Percentiles rank a stretch among this genome's conserved stretches.
These are phyloP conservation scores for Starmerella apicola DNA, from an alignment of 805 yeast genomes.

Conservation along the genomic window DNA sequence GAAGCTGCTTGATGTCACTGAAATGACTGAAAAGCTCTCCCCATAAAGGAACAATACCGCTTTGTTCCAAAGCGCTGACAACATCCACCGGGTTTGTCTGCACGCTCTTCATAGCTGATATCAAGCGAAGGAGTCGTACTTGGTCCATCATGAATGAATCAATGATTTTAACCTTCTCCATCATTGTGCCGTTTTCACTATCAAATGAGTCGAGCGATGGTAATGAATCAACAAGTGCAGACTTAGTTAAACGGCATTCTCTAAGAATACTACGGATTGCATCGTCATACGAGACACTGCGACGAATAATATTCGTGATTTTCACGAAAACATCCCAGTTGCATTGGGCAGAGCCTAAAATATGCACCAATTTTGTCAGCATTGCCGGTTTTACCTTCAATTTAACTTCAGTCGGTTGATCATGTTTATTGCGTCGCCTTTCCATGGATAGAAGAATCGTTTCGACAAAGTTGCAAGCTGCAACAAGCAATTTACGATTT, in stretches of 20 bases:
- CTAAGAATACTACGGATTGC: constrained; percentile 1
- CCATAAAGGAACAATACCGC: constrained; percentile 74
- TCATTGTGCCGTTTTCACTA: constrained; percentile 31
- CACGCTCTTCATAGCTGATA: constrained; percentile 79
- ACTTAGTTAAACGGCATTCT: constrained; percentile 4
- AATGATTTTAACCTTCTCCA: constrained; percentile 49
- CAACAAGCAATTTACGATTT: constrained; percentile 1
- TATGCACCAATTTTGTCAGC: background rate
- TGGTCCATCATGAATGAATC: constrained; percentile 77
- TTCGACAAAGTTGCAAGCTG: constrained; percentile 1
- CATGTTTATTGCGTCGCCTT: background rate
- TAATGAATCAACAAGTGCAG: background rate
- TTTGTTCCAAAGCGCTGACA: constrained; percentile 33
- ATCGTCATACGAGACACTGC: constrained; percentile 3
- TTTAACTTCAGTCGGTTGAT: background rate
- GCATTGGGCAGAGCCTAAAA: constrained; percentile 9
- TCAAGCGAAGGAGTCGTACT: constrained; percentile 69
- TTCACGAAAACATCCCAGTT: constrained; percentile 6
- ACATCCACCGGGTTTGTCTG: constrained; percentile 34
- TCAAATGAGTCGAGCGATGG: constrained; percentile 1
- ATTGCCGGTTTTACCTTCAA: background rate
- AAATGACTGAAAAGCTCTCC: constrained; percentile 55
- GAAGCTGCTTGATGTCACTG: constrained; percentile 51
- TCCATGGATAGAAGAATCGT: background rate
- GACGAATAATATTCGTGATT: constrained; percentile 2